phyloP scores from a whole-genome alignment of 2,329 filamentous ascomycete genomes.

The Cryphonectria japonica region DNA sequence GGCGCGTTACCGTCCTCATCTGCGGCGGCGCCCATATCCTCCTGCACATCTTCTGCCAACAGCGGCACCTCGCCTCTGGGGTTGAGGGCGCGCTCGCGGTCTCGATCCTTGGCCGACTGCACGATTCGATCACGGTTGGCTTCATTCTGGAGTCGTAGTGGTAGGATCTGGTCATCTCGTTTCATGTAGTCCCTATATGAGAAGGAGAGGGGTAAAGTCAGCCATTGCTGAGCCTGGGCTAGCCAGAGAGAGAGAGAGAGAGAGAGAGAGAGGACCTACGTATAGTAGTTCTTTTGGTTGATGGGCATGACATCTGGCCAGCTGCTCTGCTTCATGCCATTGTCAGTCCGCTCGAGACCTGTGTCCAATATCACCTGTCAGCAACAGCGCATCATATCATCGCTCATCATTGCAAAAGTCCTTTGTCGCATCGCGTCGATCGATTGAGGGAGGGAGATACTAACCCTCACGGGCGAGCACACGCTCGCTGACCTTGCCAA shows the following conservation, averaged over 20 bases:
- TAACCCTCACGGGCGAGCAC: slow-evolving; percentile 66
- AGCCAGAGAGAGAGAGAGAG: neutral
- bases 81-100: slow-evolving; percentile 83
- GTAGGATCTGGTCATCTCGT: slow-evolving; percentile 93
- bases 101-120: slow-evolving; percentile 72
- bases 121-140: slow-evolving; percentile 82
- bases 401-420: slow-evolving; percentile 10
- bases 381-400: slow-evolving; percentile 14
- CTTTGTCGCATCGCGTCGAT: neutral
- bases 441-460: slow-evolving; percentile 31
- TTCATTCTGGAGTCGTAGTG: slow-evolving; percentile 85
- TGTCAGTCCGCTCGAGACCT: slow-evolving; percentile 96
- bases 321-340: slow-evolving; percentile 93
- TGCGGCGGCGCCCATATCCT: slow-evolving; percentile 53
- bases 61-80: slow-evolving; percentile 70
- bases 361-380: slow-evolving; percentile 26
- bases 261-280: slow-evolving; percentile 56
- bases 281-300: slow-evolving; percentile 99
- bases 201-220: neutral
- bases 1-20: slow-evolving; percentile 47
- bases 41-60: slow-evolving; percentile 60
- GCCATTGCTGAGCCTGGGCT: slow-evolving; percentile 32
- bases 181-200: slow-evolving; percentile 86
- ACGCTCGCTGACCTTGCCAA: slow-evolving; percentile 68
- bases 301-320: slow-evolving; percentile 94